Base-by-base conservation (phyloP, 2,329 filamentous ascomycete species). In the Cryphonectria parasitica region DNA sequence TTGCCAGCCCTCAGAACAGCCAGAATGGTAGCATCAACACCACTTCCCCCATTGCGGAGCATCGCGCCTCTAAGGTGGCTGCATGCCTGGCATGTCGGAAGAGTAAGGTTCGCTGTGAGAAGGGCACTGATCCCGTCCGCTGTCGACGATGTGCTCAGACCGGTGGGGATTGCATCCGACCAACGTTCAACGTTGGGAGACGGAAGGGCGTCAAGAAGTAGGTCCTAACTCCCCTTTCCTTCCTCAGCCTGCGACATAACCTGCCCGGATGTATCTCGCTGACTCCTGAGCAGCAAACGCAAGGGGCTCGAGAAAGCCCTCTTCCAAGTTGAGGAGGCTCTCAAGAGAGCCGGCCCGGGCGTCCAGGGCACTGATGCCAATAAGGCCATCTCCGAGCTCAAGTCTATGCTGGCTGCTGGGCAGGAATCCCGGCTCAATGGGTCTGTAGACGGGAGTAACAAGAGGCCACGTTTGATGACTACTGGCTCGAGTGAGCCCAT, bases 171-270 rank as follows among this genome's bases (percentile, higher is more conserved):
- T 93, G 91, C 77, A 82, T 92, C 7, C 88, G 92, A 2, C 91
- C 87, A n/a, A 87, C 87, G n/a, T 92, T 92, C 76, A 90, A 92
- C 73, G 86, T 92, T 4, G 91, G 91, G 10, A 84, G 91, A 65
- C 90, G 92, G 76, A 93, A 93, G 77, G 91, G 91, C 31, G 91
- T 93, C 72, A 93, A 93, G 79, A 93, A 93, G 91, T 91, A 80
- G 80, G 83, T 15, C 19, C 61, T n/a, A 0, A 8, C 15, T 58
- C 15, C 54, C 28, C 67, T 36, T 45, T 58, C n/a, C 15, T 63
- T 6, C 31, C 49, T 8, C 25, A 43, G 0, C 31, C 8, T 11
- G 36, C 36, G 11, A 7, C 7, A 8, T 41, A 15, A 15, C 19
- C 67, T 28, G 36, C 22, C 19, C 22, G 61, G 41, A 64, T 10